Conservation (phyloP, 306 rosid species). For the Ceratonia siliqua region DNA sequence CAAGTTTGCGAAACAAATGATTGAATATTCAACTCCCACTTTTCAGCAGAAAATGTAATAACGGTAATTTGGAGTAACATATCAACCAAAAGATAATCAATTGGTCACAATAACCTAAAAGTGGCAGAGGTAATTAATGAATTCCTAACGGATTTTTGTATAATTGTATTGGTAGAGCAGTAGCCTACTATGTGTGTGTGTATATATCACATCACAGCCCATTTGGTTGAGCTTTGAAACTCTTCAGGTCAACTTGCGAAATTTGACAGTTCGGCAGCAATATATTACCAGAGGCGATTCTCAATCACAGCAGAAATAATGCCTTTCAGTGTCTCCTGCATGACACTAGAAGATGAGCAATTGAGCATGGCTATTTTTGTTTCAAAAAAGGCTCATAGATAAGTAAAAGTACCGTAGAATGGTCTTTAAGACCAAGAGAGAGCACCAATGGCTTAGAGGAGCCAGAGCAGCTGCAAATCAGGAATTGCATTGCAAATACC, state of each 20-base stretch:
- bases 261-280: slow-evolving; percentile 20
- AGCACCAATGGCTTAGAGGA: slow-evolving; percentile 70
- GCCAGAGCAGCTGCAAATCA: slow-evolving; percentile 62
- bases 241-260: background rate
- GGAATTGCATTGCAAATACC: slow-evolving; percentile 12
- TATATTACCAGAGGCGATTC: slow-evolving; percentile 57
- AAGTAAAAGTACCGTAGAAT: slow-evolving; percentile 55
- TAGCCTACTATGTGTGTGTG: background rate
- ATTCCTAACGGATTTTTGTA: background rate
- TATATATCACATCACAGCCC: background rate
- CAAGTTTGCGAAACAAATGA: background rate
- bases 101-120: background rate
- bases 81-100: background rate
- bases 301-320: slow-evolving; percentile 71
- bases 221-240: slow-evolving; percentile 17
- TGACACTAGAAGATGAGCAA: slow-evolving; percentile 8
- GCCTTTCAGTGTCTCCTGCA: slow-evolving; percentile 87
- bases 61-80: background rate
- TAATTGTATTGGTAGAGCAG: background rate
- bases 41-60: slow-evolving; percentile 15
- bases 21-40: slow-evolving; percentile 3
- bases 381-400: background rate
- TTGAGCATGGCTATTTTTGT: background rate
- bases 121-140: background rate
- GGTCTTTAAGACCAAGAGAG: slow-evolving; percentile 94